Conservation (phyloP, 768 basidiomycete species). For the Hygrocybe punicea region DNA sequence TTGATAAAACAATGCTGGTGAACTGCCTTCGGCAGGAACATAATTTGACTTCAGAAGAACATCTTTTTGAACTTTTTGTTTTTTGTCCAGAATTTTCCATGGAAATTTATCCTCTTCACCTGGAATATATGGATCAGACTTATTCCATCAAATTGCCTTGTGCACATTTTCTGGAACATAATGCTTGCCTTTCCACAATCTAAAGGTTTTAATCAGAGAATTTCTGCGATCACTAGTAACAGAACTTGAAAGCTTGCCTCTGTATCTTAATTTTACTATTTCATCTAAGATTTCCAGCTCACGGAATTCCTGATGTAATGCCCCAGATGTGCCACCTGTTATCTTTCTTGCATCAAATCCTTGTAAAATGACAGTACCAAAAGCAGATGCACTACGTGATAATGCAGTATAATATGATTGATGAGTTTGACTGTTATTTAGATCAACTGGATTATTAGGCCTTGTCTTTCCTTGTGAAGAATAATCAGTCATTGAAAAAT, state of each 20-base stretch:
- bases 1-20: neutral
- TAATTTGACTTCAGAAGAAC: neutral
- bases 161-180: constrained; percentile 21
- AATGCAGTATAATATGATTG: constrained; percentile 32
- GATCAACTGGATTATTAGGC: constrained; percentile 24
- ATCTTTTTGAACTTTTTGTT: neutral
- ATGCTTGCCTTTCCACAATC: constrained; percentile 14
- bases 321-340: constrained; percentile 18
- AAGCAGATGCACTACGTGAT: constrained; percentile 21
- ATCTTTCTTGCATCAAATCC: constrained; percentile 18
- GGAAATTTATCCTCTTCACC: neutral
- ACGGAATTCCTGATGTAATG: constrained; percentile 33
- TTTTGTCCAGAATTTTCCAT: neutral
- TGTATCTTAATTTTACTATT: constrained; percentile 27
- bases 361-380: constrained; percentile 28
- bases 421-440: constrained; percentile 21
- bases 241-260: constrained; percentile 10
- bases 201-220: constrained; percentile 20
- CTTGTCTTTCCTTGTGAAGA: constrained; percentile 34
- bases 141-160: constrained; percentile 16
- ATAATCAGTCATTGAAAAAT: constrained; percentile 32
- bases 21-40: neutral
- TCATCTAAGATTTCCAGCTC: constrained; percentile 36
- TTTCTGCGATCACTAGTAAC: constrained; percentile 20
- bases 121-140: constrained; percentile 13